Conservation (phyloP, 805 yeast genomes). For the Sungouiella thailandica region DNA sequence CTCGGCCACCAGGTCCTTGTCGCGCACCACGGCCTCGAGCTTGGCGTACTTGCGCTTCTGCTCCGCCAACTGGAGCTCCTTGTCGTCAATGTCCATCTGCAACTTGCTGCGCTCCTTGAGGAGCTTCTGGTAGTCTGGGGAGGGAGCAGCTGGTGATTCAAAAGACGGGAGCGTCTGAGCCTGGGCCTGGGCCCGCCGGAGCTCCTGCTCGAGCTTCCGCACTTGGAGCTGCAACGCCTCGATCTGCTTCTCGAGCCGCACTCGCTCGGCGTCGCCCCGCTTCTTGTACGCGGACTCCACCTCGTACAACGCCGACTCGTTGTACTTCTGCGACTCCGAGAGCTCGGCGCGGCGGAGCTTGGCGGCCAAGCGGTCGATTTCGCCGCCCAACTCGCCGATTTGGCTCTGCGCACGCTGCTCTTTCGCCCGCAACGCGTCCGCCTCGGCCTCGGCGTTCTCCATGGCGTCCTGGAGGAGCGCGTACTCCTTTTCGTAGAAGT, state of each 20-base stretch:
- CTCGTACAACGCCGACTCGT: slow-evolving; percentile 17
- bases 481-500: slow-evolving; percentile 26
- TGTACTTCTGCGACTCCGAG: slow-evolving; percentile 12
- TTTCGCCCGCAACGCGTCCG: slow-evolving; percentile 16
- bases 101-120: slow-evolving; percentile 32
- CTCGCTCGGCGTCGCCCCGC: slow-evolving; percentile 21
- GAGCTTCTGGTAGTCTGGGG: slow-evolving; percentile 10
- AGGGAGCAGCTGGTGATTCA: slow-evolving; percentile 5
- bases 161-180: not conserved
- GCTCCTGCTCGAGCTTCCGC: slow-evolving; percentile 29
- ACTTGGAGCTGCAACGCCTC: slow-evolving; percentile 33
- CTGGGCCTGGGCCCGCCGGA: slow-evolving; percentile 24
- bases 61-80: slow-evolving; percentile 16
- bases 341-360: slow-evolving; percentile 11
- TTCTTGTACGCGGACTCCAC: slow-evolving; percentile 18
- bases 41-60: slow-evolving; percentile 14
- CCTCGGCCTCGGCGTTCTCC: slow-evolving; percentile 20
- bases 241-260: slow-evolving; percentile 22
- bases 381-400: slow-evolving; percentile 20
- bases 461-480: slow-evolving; percentile 20
- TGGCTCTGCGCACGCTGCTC: slow-evolving; percentile 13
- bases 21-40: slow-evolving; percentile 17
- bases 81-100: slow-evolving; percentile 23
- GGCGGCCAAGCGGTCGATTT: slow-evolving; percentile 22
- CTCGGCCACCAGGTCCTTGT: slow-evolving; percentile 34